Base-by-base conservation (phyloP, 2,329 filamentous ascomycete genomes). In the Ilyonectria robusta region DNA sequence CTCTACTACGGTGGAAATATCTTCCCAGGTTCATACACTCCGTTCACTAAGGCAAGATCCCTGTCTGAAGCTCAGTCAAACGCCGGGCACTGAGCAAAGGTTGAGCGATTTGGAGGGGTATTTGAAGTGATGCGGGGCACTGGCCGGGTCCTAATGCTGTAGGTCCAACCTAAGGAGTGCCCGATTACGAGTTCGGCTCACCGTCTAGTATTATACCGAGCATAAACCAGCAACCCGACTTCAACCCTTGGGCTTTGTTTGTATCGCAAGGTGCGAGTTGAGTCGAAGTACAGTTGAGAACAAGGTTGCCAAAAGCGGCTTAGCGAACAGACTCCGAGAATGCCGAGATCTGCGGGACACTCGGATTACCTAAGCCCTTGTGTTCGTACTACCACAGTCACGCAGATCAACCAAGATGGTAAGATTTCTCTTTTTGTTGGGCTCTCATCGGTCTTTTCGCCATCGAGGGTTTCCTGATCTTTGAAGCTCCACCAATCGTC, bases 31-130 rank as follows among this genome's bases (percentile, higher is more conserved):
- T 70, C 76, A 77, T 77, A 59, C 56, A 72, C 60, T 31, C 19
- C 7, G 26, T 26, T 23, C 19, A 51, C 35, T 37, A n/a, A n/a
- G 13, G 15, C 42, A 33, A 11, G 19, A 65, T 47, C 56, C 69
- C 65, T 69, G 58, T 44, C 19, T 19, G 33, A 50, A 47, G 59
- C 54, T 63, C 35, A 59, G 65, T 65, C 33, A 53, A 51, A 51
- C 48, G 35, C 62, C 48, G 54, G 62, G 44, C 10, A 15, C 40
- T 19, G 29, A 47, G 21, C 19, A 54, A 48, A 56, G 59, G 60
- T 58, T 75, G 73, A 75, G 73, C 67, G 73, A 75, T 74, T 75
- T 75, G 68, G 51, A 53, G 62, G 54, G 44, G 58, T 62, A 62
- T 60, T 55, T 54, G 42, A 55, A 19, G 57, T 17, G 42, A 44